Evolutionary conservation across 345 rosid species (phyloP).

Genomic region (Lagerstroemia speciosa): DNA sequence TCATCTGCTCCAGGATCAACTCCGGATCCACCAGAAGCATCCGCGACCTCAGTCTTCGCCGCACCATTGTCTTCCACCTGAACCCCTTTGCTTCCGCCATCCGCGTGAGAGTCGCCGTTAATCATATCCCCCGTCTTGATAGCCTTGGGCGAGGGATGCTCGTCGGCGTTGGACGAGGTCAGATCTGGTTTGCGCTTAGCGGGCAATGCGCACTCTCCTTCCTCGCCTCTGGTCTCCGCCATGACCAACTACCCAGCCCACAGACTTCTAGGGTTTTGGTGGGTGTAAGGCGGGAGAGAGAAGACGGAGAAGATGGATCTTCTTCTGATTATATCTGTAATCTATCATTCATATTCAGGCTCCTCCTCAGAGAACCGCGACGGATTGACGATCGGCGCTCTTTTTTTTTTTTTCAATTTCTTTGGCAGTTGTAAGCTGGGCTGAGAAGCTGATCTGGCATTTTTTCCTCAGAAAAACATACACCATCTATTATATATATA

Average conservation of each 20-base stretch:
- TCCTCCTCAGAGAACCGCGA: too few species aligned
- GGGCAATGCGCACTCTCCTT: constrained; percentile 3
- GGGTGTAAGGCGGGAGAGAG: not conserved
- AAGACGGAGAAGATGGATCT: not conserved
- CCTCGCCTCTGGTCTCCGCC: constrained; percentile 11
- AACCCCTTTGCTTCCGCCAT: not conserved
- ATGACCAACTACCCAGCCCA: not conserved
- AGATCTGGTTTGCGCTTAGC: constrained; percentile 18
- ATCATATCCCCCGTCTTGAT: constrained; percentile 2
- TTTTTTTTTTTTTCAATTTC: not conserved
- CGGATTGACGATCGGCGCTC: too few species aligned
- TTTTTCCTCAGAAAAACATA: too few species aligned
- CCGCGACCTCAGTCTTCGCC: constrained; percentile 3
- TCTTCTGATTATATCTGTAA: not conserved
- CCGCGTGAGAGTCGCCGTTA: not conserved
- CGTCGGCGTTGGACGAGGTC: not conserved
- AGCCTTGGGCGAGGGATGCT: not conserved
- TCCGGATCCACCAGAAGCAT: not conserved
- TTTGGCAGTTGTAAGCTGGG: too few species aligned
- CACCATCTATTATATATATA: too few species aligned
- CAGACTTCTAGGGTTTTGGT: not conserved
- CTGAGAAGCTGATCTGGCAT: too few species aligned
- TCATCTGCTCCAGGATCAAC: not conserved
- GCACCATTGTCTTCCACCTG: not conserved
- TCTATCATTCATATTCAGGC: not conserved